Evolutionary conservation across 1,284 basidiomycete species (phyloP), one percentile per base, ranked within the genome.

Genomic region (Erythrobasidium hasegawianum): DNA sequence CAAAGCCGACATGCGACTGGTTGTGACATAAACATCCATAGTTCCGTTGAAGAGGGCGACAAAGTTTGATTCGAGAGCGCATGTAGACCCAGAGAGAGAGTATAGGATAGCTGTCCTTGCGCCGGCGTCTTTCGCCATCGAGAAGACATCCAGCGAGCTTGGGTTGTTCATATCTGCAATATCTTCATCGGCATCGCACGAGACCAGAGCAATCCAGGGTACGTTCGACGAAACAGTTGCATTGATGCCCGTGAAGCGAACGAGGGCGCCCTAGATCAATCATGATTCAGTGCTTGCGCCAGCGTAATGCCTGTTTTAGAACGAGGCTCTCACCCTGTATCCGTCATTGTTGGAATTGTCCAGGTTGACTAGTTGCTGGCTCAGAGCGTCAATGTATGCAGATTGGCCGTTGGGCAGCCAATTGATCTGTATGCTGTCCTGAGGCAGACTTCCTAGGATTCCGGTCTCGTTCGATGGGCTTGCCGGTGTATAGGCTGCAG

Each of bases 191-290:
- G 91, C 90, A 74, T 92, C 90, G 76, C 90, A 94, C 11, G 84
- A 83, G 53, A 94, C 84, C 72, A 91, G 83, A 3, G 91, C 90
- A 70, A 94, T 88, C 89, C 90, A 94, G 7, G 90, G 90, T 0
- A 90, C 89, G 1, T 79, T 65, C 27, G 84, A 87, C 11, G 68
- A 67, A 38, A 65, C 52, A 16, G 60, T 59, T 13, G 70, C 65
- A 57, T 73, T 69, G 13, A 62, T 40, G 38, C 75, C 75, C 50
- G 69, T 57, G 39, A 76, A 75, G 45, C 74, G 75, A n/a, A 75
- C 27, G 38, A 76, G 67, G 16, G 73, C 74, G 41, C 74, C 75
- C 69, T 70, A 60, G 9, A 13, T 33, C 7, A 24, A 47, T 5
- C 8, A 47, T 5, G 43, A 16, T 18, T 47, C 43, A 33, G 33